phyloP scores from a whole-genome alignment of 2,329 filamentous ascomycete genomes.

The Aspergillus jensenii region DNA sequence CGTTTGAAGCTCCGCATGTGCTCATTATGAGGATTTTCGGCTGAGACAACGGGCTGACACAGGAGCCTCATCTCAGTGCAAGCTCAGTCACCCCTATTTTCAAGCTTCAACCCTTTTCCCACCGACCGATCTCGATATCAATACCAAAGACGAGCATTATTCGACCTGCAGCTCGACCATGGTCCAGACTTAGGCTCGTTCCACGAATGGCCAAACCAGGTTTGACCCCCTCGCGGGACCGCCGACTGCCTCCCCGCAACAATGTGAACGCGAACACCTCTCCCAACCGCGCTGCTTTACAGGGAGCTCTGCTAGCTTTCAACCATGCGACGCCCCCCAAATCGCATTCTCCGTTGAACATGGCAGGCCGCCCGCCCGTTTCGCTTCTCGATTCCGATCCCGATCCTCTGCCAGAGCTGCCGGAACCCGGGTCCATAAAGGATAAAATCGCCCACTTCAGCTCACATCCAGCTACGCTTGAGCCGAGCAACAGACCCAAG shows the following conservation, averaged over 20 bases:
- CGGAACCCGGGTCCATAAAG: slow-evolving; percentile 36
- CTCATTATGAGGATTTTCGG: background rate
- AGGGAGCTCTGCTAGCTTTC: slow-evolving; percentile 40
- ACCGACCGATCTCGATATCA: background rate
- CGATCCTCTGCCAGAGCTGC: slow-evolving; percentile 24
- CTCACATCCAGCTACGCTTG: slow-evolving; percentile 19
- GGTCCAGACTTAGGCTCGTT: slow-evolving; percentile 11
- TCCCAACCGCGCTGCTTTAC: slow-evolving; percentile 27
- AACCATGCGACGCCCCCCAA: slow-evolving; percentile 22
- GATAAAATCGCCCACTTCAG: slow-evolving; percentile 39
- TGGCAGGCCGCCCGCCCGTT: slow-evolving; percentile 18
- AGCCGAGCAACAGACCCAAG: slow-evolving; percentile 9
- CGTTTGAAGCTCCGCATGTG: background rate
- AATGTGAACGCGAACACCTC: slow-evolving; percentile 13
- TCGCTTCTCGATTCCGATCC: slow-evolving; percentile 10
- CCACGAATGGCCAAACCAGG: slow-evolving; percentile 33
- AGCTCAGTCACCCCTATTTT: background rate
- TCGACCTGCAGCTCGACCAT: background rate
- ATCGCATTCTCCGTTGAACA: slow-evolving; percentile 18
- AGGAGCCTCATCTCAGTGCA: background rate
- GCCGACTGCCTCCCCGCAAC: slow-evolving; percentile 23
- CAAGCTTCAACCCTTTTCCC: background rate
- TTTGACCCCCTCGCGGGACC: slow-evolving; percentile 25
- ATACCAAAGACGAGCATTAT: background rate
- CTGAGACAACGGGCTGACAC: background rate